phyloP scores from a whole-genome alignment of 1,284 basidiomycete species.

The Inonotus hispidus region DNA sequence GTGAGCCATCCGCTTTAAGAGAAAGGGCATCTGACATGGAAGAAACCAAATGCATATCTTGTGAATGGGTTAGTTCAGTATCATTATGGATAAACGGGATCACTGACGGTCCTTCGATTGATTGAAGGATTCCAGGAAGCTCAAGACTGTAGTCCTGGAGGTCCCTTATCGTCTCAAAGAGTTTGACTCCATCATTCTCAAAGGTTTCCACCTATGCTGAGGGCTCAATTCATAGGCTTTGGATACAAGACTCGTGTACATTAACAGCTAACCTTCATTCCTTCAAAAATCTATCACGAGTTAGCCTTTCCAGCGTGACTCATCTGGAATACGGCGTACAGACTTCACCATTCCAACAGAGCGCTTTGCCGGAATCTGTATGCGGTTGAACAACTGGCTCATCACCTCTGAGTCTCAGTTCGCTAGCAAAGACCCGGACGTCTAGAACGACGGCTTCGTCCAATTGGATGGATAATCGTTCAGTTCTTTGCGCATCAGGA shows the following conservation, averaged over 20 bases:
- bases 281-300: constrained; percentile 63
- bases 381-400: constrained; percentile 71
- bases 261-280: constrained; percentile 52
- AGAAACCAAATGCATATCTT: constrained; percentile 83
- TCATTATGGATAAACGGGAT: constrained; percentile 5
- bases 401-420: constrained; percentile 73
- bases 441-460: constrained; percentile 19
- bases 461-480: constrained; percentile 13
- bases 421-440: constrained; percentile 68
- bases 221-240: not conserved
- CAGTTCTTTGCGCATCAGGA: constrained; percentile 50
- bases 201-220: constrained; percentile 37
- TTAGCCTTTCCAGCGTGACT: not conserved
- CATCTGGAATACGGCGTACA: constrained; percentile 22
- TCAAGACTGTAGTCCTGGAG: constrained; percentile 35
- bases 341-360: constrained; percentile 93
- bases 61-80: constrained; percentile 1
- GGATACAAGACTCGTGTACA: not conserved
- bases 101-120: constrained; percentile 85
- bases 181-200: constrained; percentile 76
- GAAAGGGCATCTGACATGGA: constrained; percentile 46
- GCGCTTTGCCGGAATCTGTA: constrained; percentile 45
- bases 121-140: constrained; percentile 48
- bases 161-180: constrained; percentile 50
- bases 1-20: constrained; percentile 3